Evolutionary conservation across 1,139 yeast genomes (phyloP).

Genomic region (Blastobotrys indianensis): DNA sequence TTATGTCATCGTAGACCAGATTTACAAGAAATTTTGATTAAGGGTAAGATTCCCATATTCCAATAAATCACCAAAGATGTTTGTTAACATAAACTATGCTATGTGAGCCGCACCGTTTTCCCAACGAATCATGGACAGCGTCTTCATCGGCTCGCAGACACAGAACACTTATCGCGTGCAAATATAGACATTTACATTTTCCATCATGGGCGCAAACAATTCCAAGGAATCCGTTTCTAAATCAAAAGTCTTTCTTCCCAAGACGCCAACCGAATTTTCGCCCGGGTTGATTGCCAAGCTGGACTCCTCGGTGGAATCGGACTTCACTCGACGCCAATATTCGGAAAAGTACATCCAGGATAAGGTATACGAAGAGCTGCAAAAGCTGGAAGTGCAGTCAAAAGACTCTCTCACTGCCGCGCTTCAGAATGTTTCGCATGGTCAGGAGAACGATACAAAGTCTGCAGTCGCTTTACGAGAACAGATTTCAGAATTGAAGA

Average conservation of each 20-base stretch:
- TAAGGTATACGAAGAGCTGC: slow-evolving; percentile 61
- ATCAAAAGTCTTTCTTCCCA: slow-evolving; percentile 40
- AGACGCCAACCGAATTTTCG: slow-evolving; percentile 70
- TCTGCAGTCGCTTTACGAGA: slow-evolving; percentile 18
- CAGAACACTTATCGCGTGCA: not conserved
- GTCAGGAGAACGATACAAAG: slow-evolving; percentile 31
- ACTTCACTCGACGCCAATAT: slow-evolving; percentile 74
- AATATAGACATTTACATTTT: not conserved
- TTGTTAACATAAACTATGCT: too few species aligned
- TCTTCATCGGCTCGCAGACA: too few species aligned
- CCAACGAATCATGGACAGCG: too few species aligned
- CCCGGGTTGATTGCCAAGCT: slow-evolving; percentile 63
- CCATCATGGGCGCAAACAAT: slow-evolving; percentile 10
- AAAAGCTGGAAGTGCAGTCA: slow-evolving; percentile 56
- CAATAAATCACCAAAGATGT: too few species aligned
- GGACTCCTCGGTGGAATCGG: slow-evolving; percentile 69
- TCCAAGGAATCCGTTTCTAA: slow-evolving; percentile 15
- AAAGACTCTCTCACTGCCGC: slow-evolving; percentile 49
- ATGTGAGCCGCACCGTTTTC: too few species aligned
- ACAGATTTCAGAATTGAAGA: slow-evolving; percentile 34
- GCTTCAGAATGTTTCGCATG: slow-evolving; percentile 12
- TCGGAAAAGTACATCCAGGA: slow-evolving; percentile 75
- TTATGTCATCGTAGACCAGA: too few species aligned
- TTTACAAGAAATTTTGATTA: too few species aligned
- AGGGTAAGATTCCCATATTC: too few species aligned